Conservation (phyloP, 495 filamentous ascomycete species). For the Xeromyces bisporus region DNA sequence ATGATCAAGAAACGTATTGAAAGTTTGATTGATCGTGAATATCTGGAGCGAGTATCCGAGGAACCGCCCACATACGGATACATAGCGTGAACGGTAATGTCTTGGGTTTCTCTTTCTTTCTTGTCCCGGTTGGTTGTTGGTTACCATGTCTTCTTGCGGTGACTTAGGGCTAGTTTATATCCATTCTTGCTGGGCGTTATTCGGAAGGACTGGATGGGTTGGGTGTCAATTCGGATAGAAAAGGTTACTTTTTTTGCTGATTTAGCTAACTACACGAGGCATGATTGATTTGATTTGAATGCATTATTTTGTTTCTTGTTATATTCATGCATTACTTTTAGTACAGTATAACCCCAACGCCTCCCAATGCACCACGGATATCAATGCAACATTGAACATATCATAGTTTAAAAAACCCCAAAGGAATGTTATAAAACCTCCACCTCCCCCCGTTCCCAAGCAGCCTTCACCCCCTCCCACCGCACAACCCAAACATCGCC, state of each 20-base stretch:
- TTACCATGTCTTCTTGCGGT: too few relatives aligned
- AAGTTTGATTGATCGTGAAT: constrained; percentile 79
- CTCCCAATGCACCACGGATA: too few relatives aligned
- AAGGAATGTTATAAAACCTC: constrained; percentile 55
- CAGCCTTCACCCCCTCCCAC: constrained; percentile 63
- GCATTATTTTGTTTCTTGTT: too few relatives aligned
- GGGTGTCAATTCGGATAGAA: too few relatives aligned
- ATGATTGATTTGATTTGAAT: too few relatives aligned
- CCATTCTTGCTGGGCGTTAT: too few relatives aligned
- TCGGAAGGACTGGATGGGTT: too few relatives aligned
- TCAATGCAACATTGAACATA: background rate
- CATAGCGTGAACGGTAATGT: constrained; percentile 34
- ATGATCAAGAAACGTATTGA: constrained; percentile 95
- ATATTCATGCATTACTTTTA: too few relatives aligned
- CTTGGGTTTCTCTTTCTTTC: background rate
- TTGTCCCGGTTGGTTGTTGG: background rate
- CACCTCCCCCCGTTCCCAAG: constrained; percentile 55
- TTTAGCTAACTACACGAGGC: too few relatives aligned
- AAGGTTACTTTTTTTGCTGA: too few relatives aligned
- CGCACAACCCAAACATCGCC: constrained; percentile 78
- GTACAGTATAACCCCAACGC: too few relatives aligned
- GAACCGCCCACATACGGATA: constrained; percentile 61
- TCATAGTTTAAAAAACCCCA: background rate
- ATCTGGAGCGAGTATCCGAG: constrained; percentile 72
- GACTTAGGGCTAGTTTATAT: too few relatives aligned